Conservation (phyloP, 208 protist genomes). For the Borovskyia barvae region DNA sequence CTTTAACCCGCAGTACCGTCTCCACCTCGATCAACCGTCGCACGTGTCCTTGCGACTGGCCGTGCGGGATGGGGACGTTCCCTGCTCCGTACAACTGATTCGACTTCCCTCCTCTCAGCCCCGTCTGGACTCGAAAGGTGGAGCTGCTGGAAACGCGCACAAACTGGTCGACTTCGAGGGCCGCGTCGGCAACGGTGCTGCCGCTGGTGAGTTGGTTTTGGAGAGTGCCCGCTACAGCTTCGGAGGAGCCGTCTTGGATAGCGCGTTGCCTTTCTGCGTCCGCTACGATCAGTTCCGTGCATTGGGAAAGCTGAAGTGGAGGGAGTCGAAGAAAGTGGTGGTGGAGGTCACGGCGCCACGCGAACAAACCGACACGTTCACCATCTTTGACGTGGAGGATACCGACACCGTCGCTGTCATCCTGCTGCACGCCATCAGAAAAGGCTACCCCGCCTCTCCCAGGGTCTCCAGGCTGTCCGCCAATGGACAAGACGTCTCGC, state of each 20-base stretch:
- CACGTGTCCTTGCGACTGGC: conserved; percentile 56
- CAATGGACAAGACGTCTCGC: conserved; percentile 10
- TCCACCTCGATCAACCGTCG: conserved; percentile 52
- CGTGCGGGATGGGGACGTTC: conserved; percentile 27
- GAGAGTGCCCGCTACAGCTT: conserved; percentile 55
- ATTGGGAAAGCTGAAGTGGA: conserved; percentile 38
- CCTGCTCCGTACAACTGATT: conserved; percentile 41
- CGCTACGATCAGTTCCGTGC: conserved; percentile 47
- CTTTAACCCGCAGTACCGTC: conserved; percentile 72
- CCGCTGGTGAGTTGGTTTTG: conserved; percentile 46
- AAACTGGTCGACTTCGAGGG: conserved; percentile 29
- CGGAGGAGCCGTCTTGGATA: conserved; percentile 64
- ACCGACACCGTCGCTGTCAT: conserved; percentile 32
- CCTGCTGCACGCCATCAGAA: conserved; percentile 39
- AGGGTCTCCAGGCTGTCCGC: conserved; percentile 13
- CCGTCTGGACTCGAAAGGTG: conserved; percentile 5
- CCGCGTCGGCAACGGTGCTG: conserved; percentile 42
- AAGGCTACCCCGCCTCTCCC: conserved; percentile 35
- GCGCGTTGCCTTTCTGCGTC: conserved; percentile 56
- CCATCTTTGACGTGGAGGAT: conserved; percentile 40
- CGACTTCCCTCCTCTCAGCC: conserved; percentile 29
- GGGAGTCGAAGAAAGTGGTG: conserved; percentile 33
- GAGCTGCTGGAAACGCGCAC: background rate
- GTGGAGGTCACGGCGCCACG: conserved; percentile 18
- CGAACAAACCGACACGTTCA: conserved; percentile 13